These are phyloP conservation scores for Aspergillus costaricaensis DNA, from an alignment of 2,329 filamentous ascomycete genomes.

Conservation along the genomic window DNA sequence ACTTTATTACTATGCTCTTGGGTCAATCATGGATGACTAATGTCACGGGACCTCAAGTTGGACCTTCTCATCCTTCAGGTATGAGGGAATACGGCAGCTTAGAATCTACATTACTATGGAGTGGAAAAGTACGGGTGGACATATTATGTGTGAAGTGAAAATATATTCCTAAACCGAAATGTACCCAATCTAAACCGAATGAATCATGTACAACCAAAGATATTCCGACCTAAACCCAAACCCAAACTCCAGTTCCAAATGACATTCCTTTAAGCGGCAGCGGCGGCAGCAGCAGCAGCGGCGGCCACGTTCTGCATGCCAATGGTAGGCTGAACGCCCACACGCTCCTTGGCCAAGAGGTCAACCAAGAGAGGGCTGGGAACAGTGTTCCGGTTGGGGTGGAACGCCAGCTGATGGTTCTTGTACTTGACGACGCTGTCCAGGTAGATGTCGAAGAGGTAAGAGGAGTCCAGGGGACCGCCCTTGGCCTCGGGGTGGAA, in stretches of 20 bases:
- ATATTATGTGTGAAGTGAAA: slow-evolving; percentile 33
- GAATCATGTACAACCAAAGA: slow-evolving; percentile 10
- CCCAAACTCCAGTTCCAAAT: slow-evolving; percentile 17
- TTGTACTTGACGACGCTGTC: slow-evolving; percentile 89
- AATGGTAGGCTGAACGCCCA: slow-evolving; percentile 77
- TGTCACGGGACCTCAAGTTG: too few relatives aligned
- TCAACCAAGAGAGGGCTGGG: slow-evolving; percentile 87
- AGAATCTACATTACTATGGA: too few relatives aligned
- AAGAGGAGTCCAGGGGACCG: slow-evolving; percentile 91
- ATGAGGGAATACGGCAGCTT: too few relatives aligned
- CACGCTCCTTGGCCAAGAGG: slow-evolving; percentile 88
- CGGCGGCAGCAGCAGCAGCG: slow-evolving; percentile 34
- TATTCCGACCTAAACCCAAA: slow-evolving; percentile 15
- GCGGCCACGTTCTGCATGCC: slow-evolving; percentile 50
- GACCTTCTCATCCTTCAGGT: too few relatives aligned
- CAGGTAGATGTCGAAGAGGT: slow-evolving; percentile 95
- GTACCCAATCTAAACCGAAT: slow-evolving; percentile 12
- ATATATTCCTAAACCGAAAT: slow-evolving; percentile 13
- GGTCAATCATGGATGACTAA: too few relatives aligned
- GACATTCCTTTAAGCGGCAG: slow-evolving; percentile 20
- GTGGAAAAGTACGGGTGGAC: not conserved
- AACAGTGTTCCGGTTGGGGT: slow-evolving; percentile 76
- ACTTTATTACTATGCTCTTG: too few relatives aligned
- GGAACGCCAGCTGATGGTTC: slow-evolving; percentile 71
- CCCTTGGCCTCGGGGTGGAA: slow-evolving; percentile 99